Evolutionary conservation across 257 asterid genomes (phyloP), one percentile per base, ranked within the genome.

Genomic region (Datura wrightii): DNA sequence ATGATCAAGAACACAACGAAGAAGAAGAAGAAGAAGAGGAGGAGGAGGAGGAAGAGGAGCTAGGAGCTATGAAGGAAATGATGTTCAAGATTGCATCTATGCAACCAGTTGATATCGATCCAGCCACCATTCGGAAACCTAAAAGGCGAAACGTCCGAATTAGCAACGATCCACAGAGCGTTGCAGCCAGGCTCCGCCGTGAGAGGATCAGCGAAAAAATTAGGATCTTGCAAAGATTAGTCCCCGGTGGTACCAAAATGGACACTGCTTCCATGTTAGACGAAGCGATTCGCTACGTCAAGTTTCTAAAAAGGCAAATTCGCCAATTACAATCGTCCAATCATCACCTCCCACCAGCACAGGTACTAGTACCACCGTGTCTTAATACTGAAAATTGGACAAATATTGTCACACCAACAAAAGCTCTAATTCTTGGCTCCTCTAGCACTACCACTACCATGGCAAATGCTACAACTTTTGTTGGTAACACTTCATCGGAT

Each of bases 101-200:
- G 99, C 99, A 95, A 67, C 98, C 99, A 0, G 95, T 95, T 5
- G 99, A 94, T 82, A 90, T 95, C 82, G 99, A 95, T 82, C 98
- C 98, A 0, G 90, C 96, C 66, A 89, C 97, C 1, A 80, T 95
- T 53, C 87, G 93, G 8, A 91, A 89, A 86, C 97, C 99, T 0
- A 84, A 91, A 46, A 88, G 98, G 60, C 87, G 97, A 8, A 93
- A 94, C 84, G 97, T 94, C 5, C 91, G 97, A 24, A 95, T 95
- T 76, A 95, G 99, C 84, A 94, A 95, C 15, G 99, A 95, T 85
- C 99, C 99, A 0, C 99, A 95, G 42, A 95, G 98, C 83, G 94
- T 95, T 3, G 99, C 99, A 2, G 99, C 99, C 39, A 89, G 99
- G 3, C 97, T 90, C 80, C 94, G 99, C 65, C 93, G 99, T 0